Percentiles rank a stretch among this genome's conserved stretches.
Evolutionary conservation across 257 asterid genomes (phyloP).

Genomic region (Gardenia jasminoides): DNA sequence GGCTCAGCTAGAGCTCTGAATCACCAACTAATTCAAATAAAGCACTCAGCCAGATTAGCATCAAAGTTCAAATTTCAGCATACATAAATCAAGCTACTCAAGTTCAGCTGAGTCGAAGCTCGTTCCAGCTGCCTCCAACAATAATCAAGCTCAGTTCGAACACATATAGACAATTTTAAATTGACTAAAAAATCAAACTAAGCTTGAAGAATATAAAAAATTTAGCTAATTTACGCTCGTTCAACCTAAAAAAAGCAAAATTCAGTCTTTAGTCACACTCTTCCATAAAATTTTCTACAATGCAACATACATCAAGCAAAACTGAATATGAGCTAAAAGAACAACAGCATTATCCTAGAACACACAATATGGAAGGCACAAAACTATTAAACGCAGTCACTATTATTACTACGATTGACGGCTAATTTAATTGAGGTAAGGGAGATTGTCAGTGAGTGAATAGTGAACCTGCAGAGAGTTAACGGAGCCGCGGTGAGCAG

Average conservation of each 20-base stretch:
- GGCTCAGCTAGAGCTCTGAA: no score
- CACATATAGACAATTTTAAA: no score
- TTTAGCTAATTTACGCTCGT: no score
- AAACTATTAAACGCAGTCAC: background rate
- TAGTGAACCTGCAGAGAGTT: slow-evolving; percentile 90
- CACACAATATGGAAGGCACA: background rate
- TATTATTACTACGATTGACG: background rate
- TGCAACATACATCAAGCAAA: background rate
- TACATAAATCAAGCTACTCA: no score
- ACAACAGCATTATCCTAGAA: background rate
- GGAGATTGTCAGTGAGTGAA: slow-evolving; percentile 17
- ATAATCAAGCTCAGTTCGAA: no score
- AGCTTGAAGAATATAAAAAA: no score
- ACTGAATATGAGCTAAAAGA: background rate
- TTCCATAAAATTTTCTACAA: background rate
- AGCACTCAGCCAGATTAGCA: no score
- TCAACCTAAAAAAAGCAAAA: background rate
- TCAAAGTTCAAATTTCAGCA: no score
- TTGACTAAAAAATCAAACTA: no score
- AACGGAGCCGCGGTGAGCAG: slow-evolving; percentile 86
- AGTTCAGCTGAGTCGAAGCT: no score
- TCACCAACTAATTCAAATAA: no score
- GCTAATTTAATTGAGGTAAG: background rate
- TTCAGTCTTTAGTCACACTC: background rate
- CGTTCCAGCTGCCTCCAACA: no score